These are phyloP conservation scores for Oldenlandia corymbosa DNA, from an alignment of 257 asterid species.

Conservation along the genomic window DNA sequence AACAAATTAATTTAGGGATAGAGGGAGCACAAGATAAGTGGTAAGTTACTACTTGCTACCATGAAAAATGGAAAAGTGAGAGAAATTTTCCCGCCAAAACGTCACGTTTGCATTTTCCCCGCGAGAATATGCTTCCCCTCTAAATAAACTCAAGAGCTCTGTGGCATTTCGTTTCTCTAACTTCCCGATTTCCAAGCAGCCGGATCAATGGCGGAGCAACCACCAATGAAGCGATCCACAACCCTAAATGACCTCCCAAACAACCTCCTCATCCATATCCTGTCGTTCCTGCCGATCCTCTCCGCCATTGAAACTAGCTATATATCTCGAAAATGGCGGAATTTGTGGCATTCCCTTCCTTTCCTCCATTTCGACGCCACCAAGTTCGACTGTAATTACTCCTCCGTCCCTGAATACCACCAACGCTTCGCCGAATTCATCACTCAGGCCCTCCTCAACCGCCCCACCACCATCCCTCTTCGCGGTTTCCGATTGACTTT, in stretches of 20 bases:
- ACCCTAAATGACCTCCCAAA: slow-evolving; percentile 4
- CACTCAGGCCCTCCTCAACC: slow-evolving; percentile 5
- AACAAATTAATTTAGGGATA: no score
- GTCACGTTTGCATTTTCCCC: no score
- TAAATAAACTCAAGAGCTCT: no score
- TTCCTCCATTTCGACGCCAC: neutral
- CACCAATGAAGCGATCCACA: neutral
- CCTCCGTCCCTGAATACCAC: neutral
- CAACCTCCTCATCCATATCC: neutral
- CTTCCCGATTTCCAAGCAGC: no score
- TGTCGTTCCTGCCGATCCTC: neutral
- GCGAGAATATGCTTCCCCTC: no score
- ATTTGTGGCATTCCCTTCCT: slow-evolving; percentile 8
- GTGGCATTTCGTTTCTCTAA: no score
- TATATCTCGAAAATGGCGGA: slow-evolving; percentile 1
- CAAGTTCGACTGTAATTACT: neutral
- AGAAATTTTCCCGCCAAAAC: no score
- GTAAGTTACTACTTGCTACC: no score
- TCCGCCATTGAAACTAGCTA: slow-evolving; percentile 2
- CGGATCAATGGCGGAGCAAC: neutral
- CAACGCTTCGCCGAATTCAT: neutral
- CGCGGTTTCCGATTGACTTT: neutral
- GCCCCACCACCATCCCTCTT: neutral
- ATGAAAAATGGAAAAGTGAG: no score
- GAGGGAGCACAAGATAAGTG: no score